Base-by-base conservation (phyloP, 2,329 filamentous ascomycete genomes). In the Colletotrichum higginsianum region DNA sequence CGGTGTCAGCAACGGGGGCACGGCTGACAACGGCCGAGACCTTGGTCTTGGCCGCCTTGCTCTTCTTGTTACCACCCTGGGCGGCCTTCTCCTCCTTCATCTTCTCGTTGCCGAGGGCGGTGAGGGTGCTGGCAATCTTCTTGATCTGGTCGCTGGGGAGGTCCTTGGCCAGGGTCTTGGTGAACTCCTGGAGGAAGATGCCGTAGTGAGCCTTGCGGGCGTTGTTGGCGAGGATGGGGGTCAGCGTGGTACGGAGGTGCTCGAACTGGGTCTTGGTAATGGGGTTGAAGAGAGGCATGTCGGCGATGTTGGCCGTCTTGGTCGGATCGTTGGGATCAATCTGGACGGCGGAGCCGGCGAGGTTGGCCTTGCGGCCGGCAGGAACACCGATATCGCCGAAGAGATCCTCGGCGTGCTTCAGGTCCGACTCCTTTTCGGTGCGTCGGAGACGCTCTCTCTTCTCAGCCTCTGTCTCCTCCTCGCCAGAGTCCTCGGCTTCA, bases 31-130 rank as follows among this genome's bases (percentile, higher is more conserved):
- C 93, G 61, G 98, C 86, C 8, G 90, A 92, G 21, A 93, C 90
- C 91, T 99, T 99, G 49, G 93, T 97, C 91, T 98, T 98, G 73
- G 94, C 93, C 5, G 95, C 95, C 89, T 98, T 98, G 77, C 88
- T 91, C 91, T 98, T 99, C 93, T 98, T 99, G 78, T 92, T 94
- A 66, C 94, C 92, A 88, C 98, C 98, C 75, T 98, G 94, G 4
- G 94, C 90, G 4, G 92, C 91, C 89, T 98, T 98, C 89, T 99
- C 96, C 83, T 98, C 95, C 87, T 95, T 97, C 92, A 98, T 92
- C 89, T 97, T 98, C 89, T 98, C 96, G 81, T 99, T 99, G 80
- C 94, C 90, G 67, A 98, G 88, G 6, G 95, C 92, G n/a, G 95
- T 98, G 78, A 99, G 84, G 6, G 90, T 89, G 82, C 93, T 97